phyloP scores from a whole-genome alignment of 2,329 filamentous ascomycete species.

The Hymenoscyphus fructigenus region DNA sequence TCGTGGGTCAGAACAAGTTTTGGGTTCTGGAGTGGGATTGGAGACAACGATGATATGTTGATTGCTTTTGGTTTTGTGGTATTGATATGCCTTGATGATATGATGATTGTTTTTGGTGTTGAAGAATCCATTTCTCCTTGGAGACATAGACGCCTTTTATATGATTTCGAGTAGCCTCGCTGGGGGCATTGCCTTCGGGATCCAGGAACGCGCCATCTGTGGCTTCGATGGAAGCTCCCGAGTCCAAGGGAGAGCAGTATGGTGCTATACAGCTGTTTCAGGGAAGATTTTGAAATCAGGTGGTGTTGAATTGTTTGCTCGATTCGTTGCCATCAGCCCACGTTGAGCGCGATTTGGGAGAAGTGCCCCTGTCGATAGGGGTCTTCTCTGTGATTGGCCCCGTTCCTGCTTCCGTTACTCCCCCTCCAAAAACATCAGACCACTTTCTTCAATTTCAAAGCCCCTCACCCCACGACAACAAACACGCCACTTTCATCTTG shows the following conservation, averaged over 20 bases:
- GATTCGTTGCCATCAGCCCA: too few relatives aligned
- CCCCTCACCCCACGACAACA: too few relatives aligned
- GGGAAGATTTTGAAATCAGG: too few relatives aligned
- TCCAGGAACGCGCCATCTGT: background rate
- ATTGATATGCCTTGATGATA: slow-evolving; percentile 1
- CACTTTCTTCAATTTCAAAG: too few relatives aligned
- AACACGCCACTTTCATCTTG: too few relatives aligned
- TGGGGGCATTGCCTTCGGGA: background rate
- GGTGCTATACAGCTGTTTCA: too few relatives aligned
- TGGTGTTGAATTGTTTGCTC: too few relatives aligned
- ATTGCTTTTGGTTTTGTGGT: slow-evolving; percentile 12
- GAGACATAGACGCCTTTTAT: slow-evolving; percentile 2
- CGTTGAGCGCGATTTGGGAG: too few relatives aligned
- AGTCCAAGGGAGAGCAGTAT: background rate
- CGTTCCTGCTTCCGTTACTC: too few relatives aligned
- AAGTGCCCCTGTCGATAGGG: too few relatives aligned
- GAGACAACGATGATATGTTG: background rate
- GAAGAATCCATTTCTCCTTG: background rate
- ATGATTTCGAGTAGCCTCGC: background rate
- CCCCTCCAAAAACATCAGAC: too few relatives aligned
- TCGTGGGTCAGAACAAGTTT: slow-evolving; percentile 20
- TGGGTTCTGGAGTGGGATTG: slow-evolving; percentile 12
- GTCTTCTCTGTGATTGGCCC: too few relatives aligned
- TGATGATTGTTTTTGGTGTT: background rate
- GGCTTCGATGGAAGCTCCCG: background rate